Conservation (phyloP, 345 rosid genomes). For the Erodium maritimum region DNA sequence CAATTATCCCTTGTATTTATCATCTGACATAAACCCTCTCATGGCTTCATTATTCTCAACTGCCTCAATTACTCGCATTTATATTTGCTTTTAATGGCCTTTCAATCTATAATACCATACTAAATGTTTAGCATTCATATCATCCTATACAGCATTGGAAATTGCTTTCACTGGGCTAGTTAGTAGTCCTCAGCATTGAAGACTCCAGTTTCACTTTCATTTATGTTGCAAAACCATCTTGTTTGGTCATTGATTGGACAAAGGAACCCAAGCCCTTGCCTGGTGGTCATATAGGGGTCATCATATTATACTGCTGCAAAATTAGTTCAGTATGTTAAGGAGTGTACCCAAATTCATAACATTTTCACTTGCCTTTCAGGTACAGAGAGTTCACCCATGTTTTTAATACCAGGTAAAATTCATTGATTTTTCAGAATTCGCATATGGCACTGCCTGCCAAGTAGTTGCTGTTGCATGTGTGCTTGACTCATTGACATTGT, state of each 20-base stretch:
- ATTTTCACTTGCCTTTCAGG: not conserved
- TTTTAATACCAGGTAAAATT: not conserved
- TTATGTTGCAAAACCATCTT: not conserved
- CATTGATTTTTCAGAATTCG: conserved; percentile 1
- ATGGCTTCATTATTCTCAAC: conserved; percentile 83
- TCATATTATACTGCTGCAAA: not conserved
- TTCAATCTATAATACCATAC: conserved; percentile 35
- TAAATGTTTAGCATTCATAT: too few species aligned
- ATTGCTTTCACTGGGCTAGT: too few species aligned
- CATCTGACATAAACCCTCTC: conserved; percentile 84
- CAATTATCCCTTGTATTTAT: too few species aligned
- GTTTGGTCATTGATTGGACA: not conserved
- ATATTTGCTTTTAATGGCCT: conserved; percentile 70
- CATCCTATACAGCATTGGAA: conserved; percentile 23
- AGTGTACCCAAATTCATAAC: not conserved
- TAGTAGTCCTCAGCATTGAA: too few species aligned
- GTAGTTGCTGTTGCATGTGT: conserved; percentile 8
- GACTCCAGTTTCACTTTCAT: too few species aligned
- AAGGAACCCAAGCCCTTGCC: not conserved
- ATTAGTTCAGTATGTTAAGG: not conserved
- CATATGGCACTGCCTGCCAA: conserved; percentile 5
- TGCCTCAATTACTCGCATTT: conserved; percentile 96
- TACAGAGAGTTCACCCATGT: not conserved
- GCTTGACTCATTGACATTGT: not conserved
- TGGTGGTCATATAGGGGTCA: not conserved